phyloP scores from a whole-genome alignment of 305 asterid genomes.

The Solanum hybrid region DNA sequence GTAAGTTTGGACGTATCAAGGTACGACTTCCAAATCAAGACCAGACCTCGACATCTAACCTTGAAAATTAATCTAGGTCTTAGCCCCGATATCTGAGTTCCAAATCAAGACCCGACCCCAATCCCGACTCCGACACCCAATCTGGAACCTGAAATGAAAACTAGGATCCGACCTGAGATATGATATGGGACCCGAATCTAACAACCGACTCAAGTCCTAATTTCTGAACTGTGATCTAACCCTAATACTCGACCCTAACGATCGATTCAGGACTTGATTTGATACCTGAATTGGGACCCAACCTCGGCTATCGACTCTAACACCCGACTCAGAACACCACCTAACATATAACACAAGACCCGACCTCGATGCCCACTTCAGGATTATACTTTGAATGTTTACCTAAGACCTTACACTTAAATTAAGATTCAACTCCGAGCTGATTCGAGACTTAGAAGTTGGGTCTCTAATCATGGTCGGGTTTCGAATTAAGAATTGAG shows the following conservation, averaged over 20 bases:
- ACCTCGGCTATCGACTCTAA: background rate
- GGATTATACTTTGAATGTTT: background rate
- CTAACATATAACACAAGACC: background rate
- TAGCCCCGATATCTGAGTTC: background rate
- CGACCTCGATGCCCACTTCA: background rate
- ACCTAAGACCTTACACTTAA: background rate
- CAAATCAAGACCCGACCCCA: background rate
- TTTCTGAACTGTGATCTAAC: background rate
- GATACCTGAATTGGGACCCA: background rate
- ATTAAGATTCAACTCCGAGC: background rate
- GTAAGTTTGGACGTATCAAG: background rate
- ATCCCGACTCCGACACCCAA: background rate
- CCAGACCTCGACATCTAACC: background rate
- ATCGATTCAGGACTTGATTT: background rate
- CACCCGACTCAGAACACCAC: background rate
- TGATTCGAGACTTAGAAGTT: background rate
- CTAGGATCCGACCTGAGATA: background rate
- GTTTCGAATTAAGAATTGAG: background rate
- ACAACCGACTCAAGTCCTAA: background rate
- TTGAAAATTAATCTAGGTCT: background rate
- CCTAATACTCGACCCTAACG: fast-evolving
- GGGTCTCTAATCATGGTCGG: background rate
- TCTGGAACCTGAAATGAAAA: background rate
- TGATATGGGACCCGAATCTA: background rate
- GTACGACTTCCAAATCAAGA: background rate